A percentile compares a stretch with the other conserved stretches of the same genome.
These are phyloP conservation scores for Paspalum vaginatum DNA, from an alignment of 176 grass and related monocot genomes.

Conservation along the genomic window DNA sequence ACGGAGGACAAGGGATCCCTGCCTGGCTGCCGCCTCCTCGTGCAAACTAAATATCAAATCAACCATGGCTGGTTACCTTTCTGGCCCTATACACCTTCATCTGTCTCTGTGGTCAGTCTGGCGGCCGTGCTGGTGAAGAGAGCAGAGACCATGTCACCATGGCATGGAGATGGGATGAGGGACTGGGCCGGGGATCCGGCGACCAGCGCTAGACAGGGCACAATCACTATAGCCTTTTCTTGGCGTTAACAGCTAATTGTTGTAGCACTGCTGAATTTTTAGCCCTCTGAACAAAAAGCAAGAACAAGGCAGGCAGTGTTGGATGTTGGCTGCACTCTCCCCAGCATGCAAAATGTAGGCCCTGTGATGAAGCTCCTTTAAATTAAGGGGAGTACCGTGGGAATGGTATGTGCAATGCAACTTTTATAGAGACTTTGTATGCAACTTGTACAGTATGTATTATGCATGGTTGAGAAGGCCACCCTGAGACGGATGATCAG, in stretches of 20 bases:
- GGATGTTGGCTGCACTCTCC: conserved; percentile 11
- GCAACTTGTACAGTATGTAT: too few relatives aligned
- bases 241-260: background rate
- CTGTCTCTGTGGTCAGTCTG: background rate
- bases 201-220: conserved; percentile 36
- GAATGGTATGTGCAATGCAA: too few relatives aligned
- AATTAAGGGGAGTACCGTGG: too few relatives aligned
- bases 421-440: too few relatives aligned
- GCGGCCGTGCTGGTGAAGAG: background rate
- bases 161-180: background rate
- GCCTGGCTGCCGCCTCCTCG: conserved; percentile 12
- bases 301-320: conserved; percentile 2
- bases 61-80: background rate
- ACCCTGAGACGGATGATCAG: too few relatives aligned
- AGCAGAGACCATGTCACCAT: conserved; percentile 19
- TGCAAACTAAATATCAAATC: background rate
- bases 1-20: conserved; percentile 33
- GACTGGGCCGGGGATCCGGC: conserved; percentile 8
- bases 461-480: too few relatives aligned
- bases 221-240: conserved; percentile 41
- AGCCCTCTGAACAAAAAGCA: background rate
- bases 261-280: background rate
- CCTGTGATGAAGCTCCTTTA: background rate
- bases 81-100: background rate
- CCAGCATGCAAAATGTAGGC: background rate